Evolutionary conservation across 192 early-diverging fungal genomes (phyloP), one percentile per base, ranked within the genome.

Genomic region (Backusella liffmaniae): DNA sequence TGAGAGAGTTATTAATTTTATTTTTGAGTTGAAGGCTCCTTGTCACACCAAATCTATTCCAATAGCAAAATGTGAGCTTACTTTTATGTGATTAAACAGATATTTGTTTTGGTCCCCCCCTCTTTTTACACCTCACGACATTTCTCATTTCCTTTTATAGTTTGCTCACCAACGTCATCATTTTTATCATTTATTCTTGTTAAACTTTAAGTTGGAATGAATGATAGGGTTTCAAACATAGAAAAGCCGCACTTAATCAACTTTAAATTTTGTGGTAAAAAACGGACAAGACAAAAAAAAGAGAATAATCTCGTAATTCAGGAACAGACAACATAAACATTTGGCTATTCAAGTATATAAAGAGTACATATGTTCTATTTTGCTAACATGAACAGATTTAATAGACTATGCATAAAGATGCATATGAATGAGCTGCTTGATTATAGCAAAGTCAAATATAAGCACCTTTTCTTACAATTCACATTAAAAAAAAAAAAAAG

Each of bases 11-110:
- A 62, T 62, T 59, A 53, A 26, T 26, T 59, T 29, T 62, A 9
- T 62, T 62, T 59, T 26, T 62, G 56, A 29, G 10, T 62, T 62
- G 56, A 62, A 62, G 9, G 23, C 21, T 62, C 9, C 26, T 62
- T 62, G 56, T 62, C 23, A 26, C 56, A 62, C 56, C 46, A n/a
- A 62, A 4, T 62, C 56, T 62, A 62, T 62, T 62, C 56, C 56
- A 62, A 62, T 62, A 62, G 56, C 56, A 62, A 62, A 62, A 62
- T 62, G 56, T 62, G 56, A 62, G 56, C 56, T 62, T 29, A 26
- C 56, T 62, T 62, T 29, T 18, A 21, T 7, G 29, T 29, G 26
- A 29, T 62, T 26, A 62, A 8, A 29, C 56, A 62, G 0, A 62
- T 49, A 21, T 49, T 49, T 49, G 46, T 49, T 49, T n/a, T 49